Percentiles rank a stretch among this genome's conserved stretches.
phyloP scores from a whole-genome alignment of 352 stramenopile species.

The Blastocystis sp. region DNA sequence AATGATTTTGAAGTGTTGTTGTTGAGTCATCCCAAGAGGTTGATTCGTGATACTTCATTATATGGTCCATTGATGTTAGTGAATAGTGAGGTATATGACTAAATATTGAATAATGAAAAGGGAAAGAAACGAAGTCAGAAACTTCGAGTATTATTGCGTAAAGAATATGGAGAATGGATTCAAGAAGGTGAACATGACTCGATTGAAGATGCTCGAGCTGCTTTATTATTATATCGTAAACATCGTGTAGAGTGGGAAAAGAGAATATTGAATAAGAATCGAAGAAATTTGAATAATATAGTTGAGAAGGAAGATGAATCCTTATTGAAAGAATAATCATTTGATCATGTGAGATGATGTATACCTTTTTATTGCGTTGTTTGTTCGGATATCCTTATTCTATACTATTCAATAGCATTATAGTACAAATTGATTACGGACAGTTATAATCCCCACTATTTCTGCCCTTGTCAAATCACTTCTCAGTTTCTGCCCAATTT shows the following conservation, averaged over 20 bases:
- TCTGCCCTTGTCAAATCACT: background rate
- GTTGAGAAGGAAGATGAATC: too few species aligned
- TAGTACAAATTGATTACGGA: too few species aligned
- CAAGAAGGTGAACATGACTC: conserved; percentile 76
- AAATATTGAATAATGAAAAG: conserved; percentile 65
- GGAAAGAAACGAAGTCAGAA: conserved; percentile 77
- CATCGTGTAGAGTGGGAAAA: conserved; percentile 68
- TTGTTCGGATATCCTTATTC: too few species aligned
- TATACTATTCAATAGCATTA: too few species aligned
- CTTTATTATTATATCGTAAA: conserved; percentile 70
- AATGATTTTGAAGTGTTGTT: conserved; percentile 78
- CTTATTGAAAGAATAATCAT: too few species aligned
- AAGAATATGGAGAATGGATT: conserved; percentile 75
- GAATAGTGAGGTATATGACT: background rate
- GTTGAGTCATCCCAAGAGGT: conserved; percentile 76
- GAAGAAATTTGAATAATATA: background rate
- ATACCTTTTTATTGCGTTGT: too few species aligned
- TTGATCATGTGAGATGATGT: too few species aligned
- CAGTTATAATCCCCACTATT: too few species aligned
- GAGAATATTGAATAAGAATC: background rate
- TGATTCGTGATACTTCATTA: conserved; percentile 77
- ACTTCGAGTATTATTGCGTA: conserved; percentile 74
- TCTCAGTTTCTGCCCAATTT: background rate
- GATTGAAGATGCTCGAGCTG: conserved; percentile 69
- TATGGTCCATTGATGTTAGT: conserved; percentile 75